Evolutionary conservation across 2,329 filamentous ascomycete genomes (phyloP).

Genomic region (Helotiales sp.): DNA sequence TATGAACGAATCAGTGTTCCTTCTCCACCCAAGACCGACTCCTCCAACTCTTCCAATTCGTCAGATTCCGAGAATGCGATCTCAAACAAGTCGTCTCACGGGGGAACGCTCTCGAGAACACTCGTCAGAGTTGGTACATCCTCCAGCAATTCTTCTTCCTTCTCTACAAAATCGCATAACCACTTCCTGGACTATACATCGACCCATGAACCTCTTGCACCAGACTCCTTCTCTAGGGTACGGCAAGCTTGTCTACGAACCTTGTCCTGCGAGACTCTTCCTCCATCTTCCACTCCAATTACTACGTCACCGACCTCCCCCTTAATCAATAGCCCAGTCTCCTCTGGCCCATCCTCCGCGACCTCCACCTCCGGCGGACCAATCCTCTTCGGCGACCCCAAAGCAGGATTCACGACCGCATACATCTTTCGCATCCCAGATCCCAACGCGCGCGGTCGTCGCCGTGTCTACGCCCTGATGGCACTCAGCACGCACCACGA

Average conservation of each 20-base stretch:
- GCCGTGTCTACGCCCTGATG: conserved; percentile 71
- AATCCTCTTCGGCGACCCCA: conserved; percentile 70
- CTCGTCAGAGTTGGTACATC: conserved; percentile 34
- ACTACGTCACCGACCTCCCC: conserved; percentile 49
- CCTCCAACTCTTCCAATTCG: conserved; percentile 37
- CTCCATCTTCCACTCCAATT: conserved; percentile 52
- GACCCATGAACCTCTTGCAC: conserved; percentile 65
- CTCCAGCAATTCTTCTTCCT: conserved; percentile 48
- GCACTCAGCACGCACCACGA: conserved; percentile 70
- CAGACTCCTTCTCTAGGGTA: conserved; percentile 69
- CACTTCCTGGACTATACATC: conserved; percentile 73
- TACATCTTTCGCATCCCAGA: conserved; percentile 74
- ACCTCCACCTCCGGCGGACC: conserved; percentile 64
- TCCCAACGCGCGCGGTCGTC: conserved; percentile 68
- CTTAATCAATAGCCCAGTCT: conserved; percentile 46
- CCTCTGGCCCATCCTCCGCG: conserved; percentile 43
- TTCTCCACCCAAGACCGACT: conserved; percentile 39
- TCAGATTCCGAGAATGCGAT: conserved; percentile 38
- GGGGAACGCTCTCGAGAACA: conserved; percentile 27
- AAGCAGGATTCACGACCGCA: conserved; percentile 70
- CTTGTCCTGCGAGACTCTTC: conserved; percentile 69
- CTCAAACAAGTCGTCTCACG: conserved; percentile 26
- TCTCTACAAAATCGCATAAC: conserved; percentile 55
- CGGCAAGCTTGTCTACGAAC: conserved; percentile 70
- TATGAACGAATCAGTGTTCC: conserved; percentile 58